A percentile compares a stretch with the other conserved stretches of the same genome.
These are phyloP conservation scores for Liquidambar formosana DNA, from an alignment of 164 flowering plant species.

Conservation along the genomic window DNA sequence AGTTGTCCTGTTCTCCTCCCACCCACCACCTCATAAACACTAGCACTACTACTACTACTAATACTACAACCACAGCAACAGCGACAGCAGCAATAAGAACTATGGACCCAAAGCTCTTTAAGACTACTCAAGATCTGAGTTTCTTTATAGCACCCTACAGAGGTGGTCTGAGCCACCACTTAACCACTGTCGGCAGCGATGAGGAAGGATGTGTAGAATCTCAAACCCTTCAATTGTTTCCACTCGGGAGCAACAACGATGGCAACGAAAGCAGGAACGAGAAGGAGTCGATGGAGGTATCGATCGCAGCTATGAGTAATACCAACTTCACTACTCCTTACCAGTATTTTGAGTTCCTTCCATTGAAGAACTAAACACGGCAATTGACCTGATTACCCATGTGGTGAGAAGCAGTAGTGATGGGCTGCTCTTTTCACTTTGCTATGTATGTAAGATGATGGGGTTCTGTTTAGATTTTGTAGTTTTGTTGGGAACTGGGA, in stretches of 20 bases:
- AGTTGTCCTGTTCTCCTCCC: slow-evolving; percentile 31
- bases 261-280: slow-evolving; percentile 1
- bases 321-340: slow-evolving; percentile 20
- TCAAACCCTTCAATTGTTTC: slow-evolving; percentile 72
- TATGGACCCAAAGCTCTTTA: slow-evolving; percentile 21
- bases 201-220: slow-evolving; percentile 23
- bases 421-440: background rate
- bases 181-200: background rate
- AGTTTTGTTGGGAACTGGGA: slow-evolving; percentile 29
- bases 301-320: slow-evolving; percentile 11
- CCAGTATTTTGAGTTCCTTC: slow-evolving; percentile 76
- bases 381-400: background rate
- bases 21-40: slow-evolving; percentile 26
- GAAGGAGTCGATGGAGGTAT: slow-evolving; percentile 17
- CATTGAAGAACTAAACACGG: slow-evolving; percentile 49
- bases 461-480: slow-evolving; percentile 9
- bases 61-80: slow-evolving; percentile 1
- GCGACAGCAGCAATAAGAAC: slow-evolving; percentile 5
- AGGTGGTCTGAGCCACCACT: background rate
- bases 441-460: slow-evolving; percentile 14
- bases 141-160: slow-evolving; percentile 20
- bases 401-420: background rate
- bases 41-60: slow-evolving; percentile 5
- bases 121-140: slow-evolving; percentile 21
- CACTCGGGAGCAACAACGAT: slow-evolving; percentile 34